phyloP scores from a whole-genome alignment of 345 rosid species.

The Angophora floribunda region DNA sequence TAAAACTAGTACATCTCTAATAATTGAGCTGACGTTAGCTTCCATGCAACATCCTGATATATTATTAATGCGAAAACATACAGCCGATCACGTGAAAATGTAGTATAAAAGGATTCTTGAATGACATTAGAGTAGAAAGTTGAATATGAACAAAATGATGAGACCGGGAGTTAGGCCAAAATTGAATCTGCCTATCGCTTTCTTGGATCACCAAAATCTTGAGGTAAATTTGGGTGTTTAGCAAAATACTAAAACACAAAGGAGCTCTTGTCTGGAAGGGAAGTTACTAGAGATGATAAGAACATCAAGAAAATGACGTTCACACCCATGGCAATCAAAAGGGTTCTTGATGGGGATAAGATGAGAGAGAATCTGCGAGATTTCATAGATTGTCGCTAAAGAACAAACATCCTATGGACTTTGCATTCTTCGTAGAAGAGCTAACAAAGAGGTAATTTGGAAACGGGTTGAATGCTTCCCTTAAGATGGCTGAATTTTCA shows the following conservation, averaged over 20 bases:
- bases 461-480: not conserved
- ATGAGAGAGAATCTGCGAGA: no score
- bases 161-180: no score
- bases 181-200: no score
- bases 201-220: no score
- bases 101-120: accelerated
- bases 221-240: no score
- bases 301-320: accelerated
- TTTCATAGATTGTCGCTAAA: no score
- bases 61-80: no score
- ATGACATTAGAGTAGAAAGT: accelerated
- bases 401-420: not conserved
- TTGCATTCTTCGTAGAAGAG: not conserved
- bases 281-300: no score
- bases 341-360: no score
- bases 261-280: no score
- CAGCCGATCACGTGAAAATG: accelerated
- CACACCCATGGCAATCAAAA: no score
- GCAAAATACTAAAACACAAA: accelerated
- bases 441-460: not conserved
- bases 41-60: accelerated
- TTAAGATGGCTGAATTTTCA: not conserved
- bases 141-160: accelerated
- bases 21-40: accelerated
- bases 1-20: no score